Base-by-base conservation (phyloP, 768 basidiomycete genomes). In the Boletellus ananiceps region DNA sequence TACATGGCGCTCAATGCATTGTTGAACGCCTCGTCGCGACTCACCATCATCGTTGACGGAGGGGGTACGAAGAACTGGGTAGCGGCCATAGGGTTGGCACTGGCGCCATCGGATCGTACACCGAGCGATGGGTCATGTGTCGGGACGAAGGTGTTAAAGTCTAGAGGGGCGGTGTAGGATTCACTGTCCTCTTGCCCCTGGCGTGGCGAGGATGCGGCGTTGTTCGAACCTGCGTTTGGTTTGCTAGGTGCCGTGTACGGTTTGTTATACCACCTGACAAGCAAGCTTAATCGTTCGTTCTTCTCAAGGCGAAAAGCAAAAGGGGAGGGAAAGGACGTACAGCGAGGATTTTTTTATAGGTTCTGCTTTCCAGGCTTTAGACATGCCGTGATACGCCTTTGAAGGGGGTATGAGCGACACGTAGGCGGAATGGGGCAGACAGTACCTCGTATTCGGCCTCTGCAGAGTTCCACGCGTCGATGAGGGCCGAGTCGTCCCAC, bases 401-500 rank as follows among this genome's bases (percentile, higher is more conserved):
- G 40, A 5, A 18, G 38, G 15, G 21, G 5, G 14, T 14, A 34
- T 50, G 36, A 55, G 51, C 29, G 31, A 41, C 5, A 15, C 12
- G 3, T 32, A 36, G 31, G 21, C 15, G 8, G 15, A 0, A 46
- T 13, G 25, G 19, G 34, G 29, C 31, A 25, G 12, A 40, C 11
- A 18, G 1, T 54, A 81, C 82, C 70, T 86, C 76, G 57, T 90
- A 92, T 63, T 92, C 89, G 49, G 86, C 86, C 54, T 76, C 81
- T 15, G 89, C 89, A 51, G 88, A 83, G 63, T 91, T 78, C 89
- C 89, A 91, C 16, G 89, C 89, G 45, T 86, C 76, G 39, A 92
- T 78, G 55, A 92, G 76, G 4, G 85, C 86, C 32, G 86, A 84
- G 63, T 92, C 89, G 55, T 92, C 89, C 89, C 89, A 92, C 33